Evolutionary conservation across 2,329 filamentous ascomycete species (phyloP), one percentile per base, ranked within the genome.

Genomic region (Cytospora leucostoma): DNA sequence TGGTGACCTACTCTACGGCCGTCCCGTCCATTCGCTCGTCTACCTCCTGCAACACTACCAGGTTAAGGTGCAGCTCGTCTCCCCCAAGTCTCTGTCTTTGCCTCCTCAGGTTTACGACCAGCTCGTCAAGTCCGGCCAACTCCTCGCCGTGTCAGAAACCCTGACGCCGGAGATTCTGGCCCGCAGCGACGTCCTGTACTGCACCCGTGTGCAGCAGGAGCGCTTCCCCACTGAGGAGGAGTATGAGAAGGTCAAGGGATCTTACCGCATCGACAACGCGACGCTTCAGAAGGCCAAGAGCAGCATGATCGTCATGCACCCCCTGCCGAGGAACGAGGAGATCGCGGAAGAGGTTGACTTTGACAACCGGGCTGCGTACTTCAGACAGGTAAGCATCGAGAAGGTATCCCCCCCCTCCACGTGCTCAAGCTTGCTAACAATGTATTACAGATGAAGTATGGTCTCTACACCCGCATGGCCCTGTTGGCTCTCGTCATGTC

Each of bases 401-500:
- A 84, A 19, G 37, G 47, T 56, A 47, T 44, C 4, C 10, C 12
- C 0, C n/a, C n/a, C n/a, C n/a, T n/a, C n/a, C 60, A 19, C 7
- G 68, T 68, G 81, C 86, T 76, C 88, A 15, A 12, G 13, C 35
- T 68, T 63, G 15, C 40, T 62, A 50, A 61, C 59, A 64, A 1
- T 33, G 32, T 19, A 27, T 6, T 66, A 64, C 72, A 97, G 93
- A 97, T 97, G 94, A 88, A 90, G 79, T 97, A 98, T 79, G 95
- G 95, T 71, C 86, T 99, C 71, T 98, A 97, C 84, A 96, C 91
- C 78, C 90, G 95, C 76, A 99, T 99, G 95, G 95, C 95, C 70
- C 80, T 99, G 79, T 84, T 99, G 76, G 95, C 95, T 69, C 82
- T 98, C 76, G 92, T 98, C 77, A 90, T 99, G 90, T 88, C 80